Base-by-base conservation (phyloP, 73 alveolate genomes). In the Paramecium sexaurelia region DNA sequence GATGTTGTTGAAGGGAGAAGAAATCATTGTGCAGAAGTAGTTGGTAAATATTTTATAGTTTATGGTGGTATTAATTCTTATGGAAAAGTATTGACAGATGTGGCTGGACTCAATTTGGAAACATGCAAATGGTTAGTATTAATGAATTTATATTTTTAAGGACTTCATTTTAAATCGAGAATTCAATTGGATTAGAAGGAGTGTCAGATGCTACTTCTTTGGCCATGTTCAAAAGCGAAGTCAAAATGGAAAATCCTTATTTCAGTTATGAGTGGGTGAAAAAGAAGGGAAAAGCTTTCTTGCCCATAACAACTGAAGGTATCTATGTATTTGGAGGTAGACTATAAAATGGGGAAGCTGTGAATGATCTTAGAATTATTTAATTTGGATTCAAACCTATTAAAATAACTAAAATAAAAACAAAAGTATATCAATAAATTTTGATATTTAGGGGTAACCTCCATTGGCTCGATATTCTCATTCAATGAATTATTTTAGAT, bases 261-360 rank as follows among this genome's bases (percentile, higher is more conserved):
- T 88, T 68, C 51, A 69, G 75, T 88, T 75, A 68, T 39, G 94
- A 88, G 27, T 56, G 55, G 69, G 73, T 41, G n/a, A 88, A 88
- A 71, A 68, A 55, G 29, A 88, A 88, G 73, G 90, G 75, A n/a
- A 88, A 61, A 47, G 22, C 51, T 13, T 37, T 61, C 39, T 55
- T 61, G 11, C 83, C 83, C 0, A 61, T 61, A 11, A 61, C 83
- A 10, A 22, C 55, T 20, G 98, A 96, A 91, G 99, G 99, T 13
- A 93, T 97, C 37, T 97, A 94, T 89, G 66, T 97, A 7, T 97
- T 96, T 92, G 99, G 99, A 61, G 99, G 99, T 37, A 93, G 95
- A 87, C 68, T 92, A 73, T 87, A 89, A 55, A 95, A 95, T 20
- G 97, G 98, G 8, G 94, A 94, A 43, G 96, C 97, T 47, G 56